Evolutionary conservation across 192 early-diverging fungal species (phyloP).

Genomic region (Martensiomyces pterosporus): DNA sequence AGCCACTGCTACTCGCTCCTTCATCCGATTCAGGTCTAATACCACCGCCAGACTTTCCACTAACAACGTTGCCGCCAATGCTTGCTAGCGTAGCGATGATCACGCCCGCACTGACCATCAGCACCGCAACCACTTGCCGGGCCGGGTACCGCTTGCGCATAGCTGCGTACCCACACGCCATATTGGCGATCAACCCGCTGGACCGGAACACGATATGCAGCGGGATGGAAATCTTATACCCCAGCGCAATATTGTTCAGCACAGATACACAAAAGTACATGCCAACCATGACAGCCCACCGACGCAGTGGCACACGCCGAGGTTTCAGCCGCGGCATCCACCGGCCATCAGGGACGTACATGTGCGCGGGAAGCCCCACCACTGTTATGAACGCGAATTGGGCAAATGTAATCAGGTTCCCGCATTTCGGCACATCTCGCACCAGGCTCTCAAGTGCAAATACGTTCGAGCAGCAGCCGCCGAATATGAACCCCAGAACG

Average conservation of each 20-base stretch:
- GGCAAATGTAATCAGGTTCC: constrained; percentile 78
- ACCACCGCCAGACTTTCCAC: no score
- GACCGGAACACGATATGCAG: constrained; percentile 90
- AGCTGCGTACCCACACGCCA: constrained; percentile 67
- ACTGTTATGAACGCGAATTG: constrained; percentile 79
- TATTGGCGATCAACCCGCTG: constrained; percentile 76
- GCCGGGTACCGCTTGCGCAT: constrained; percentile 60
- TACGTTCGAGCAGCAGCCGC: constrained; percentile 85
- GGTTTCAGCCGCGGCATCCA: constrained; percentile 52
- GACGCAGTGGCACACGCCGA: constrained; percentile 60
- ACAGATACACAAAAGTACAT: constrained; percentile 76
- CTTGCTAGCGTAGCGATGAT: constrained; percentile 61
- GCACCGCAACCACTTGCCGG: constrained; percentile 55
- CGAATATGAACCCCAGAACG: constrained; percentile 75
- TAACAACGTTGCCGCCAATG: constrained; percentile 7
- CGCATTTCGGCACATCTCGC: constrained; percentile 52
- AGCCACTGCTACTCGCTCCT: neutral
- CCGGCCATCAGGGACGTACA: constrained; percentile 34
- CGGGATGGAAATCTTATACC: constrained; percentile 78
- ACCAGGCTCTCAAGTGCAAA: constrained; percentile 79
- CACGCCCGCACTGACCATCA: constrained; percentile 75
- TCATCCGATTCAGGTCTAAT: neutral
- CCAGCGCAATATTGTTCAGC: constrained; percentile 78
- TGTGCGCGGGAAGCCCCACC: constrained; percentile 58
- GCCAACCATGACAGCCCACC: constrained; percentile 73